Base-by-base conservation (phyloP, 1,139 yeast species). In the Ashbya aceris region DNA sequence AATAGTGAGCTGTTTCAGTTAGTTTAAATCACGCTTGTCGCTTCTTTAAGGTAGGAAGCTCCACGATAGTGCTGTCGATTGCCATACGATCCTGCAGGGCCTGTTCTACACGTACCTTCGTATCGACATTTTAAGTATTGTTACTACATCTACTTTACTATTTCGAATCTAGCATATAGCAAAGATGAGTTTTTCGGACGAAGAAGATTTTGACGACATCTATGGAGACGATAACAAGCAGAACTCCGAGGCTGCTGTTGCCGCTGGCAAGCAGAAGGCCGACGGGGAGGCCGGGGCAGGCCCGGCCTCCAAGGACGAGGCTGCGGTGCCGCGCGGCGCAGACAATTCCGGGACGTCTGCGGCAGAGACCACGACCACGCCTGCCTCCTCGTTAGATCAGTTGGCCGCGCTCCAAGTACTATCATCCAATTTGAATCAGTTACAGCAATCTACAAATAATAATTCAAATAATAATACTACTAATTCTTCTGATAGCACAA, bases 141-240 rank as follows among this genome's bases (percentile, higher is more conserved):
- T 40, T 42, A 42, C 30, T 37, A 29, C 40, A 29, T 37, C 12
- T 37, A 37, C 36, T 29, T 13, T 37, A 37, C 27, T 37, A 37
- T 37, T 37, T 14, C 40, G 29, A 30, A 17, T 14, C 11, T 29
- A 29, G 35, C 20, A 37, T 37, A 37, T 29, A 29, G 33, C 30
- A 73, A 49, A 39, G 43, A 60, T 60, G 65, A 60, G 60, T 47
- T 48, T 47, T 40, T 61, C 65, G 61, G 95, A 86, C 68, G 96
- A 86, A 66, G 95, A 85, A 65, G 87, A 83, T 64, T 83, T 83
- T 64, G 85, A 82, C 63, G 91, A 83, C 63, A 79, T 83, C 64
- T 83, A 83, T 46, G 71, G 69, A 40, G 70, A 64, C 40, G 68
- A 58, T 39, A 50, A 52, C 11, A 60, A 58, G 27, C 45, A 54